These are phyloP conservation scores for Cercophora newfieldiana DNA, from an alignment of 495 filamentous ascomycete genomes.

Conservation along the genomic window DNA sequence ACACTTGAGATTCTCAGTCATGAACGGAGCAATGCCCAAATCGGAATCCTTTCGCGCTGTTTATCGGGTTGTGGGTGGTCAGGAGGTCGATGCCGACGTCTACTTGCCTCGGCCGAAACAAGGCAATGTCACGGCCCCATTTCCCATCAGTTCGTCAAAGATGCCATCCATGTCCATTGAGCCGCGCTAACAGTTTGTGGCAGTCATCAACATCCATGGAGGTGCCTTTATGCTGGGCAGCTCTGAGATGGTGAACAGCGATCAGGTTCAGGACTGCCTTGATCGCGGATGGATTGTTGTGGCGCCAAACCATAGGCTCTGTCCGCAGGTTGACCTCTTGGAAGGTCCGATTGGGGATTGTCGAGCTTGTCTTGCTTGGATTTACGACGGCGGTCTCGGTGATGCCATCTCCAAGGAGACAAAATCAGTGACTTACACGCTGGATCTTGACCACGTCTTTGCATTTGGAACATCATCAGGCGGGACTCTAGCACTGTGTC, in stretches of 20 bases:
- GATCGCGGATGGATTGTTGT: constrained; percentile 14
- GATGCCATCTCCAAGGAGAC: background rate
- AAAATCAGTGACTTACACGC: background rate
- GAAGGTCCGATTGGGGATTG: constrained; percentile 11
- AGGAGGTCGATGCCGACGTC: constrained; percentile 9
- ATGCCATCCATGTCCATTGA: background rate
- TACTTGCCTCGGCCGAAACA: background rate
- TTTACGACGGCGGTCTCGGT: constrained; percentile 7
- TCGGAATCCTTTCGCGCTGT: background rate
- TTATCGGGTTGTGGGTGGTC: constrained; percentile 5
- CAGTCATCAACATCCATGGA: constrained; percentile 16
- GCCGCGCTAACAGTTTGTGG: background rate
- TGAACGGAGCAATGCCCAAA: background rate
- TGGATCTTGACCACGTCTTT: constrained; percentile 10
- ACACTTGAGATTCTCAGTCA: background rate
- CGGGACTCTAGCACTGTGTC: constrained; percentile 5
- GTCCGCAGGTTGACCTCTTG: constrained; percentile 8
- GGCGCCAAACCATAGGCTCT: constrained; percentile 10
- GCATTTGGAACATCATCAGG: constrained; percentile 13
- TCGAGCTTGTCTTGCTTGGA: constrained; percentile 10
- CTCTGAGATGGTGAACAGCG: constrained; percentile 6
- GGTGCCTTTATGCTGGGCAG: constrained; percentile 14
- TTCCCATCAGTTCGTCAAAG: background rate
- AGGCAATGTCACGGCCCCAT: background rate
- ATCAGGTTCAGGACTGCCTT: constrained; percentile 12